Base-by-base conservation (phyloP, 2,329 filamentous ascomycete species). In the Aspergillus costaricaensis region DNA sequence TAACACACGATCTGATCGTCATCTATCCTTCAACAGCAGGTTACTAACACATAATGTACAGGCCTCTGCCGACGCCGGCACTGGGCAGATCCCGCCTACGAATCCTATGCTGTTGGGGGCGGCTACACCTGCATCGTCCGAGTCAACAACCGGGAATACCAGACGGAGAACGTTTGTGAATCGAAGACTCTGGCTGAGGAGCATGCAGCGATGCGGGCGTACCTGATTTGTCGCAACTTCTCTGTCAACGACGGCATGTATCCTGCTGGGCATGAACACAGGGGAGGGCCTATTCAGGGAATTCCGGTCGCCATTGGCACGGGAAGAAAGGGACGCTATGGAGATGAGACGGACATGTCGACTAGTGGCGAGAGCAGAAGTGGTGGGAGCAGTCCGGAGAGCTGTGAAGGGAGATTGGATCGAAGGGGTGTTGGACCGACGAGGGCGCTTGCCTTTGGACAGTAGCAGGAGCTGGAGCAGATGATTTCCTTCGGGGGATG, bases 141-240 rank as follows among this genome's bases (percentile, higher is more conserved):
- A 65, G 94, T 98, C 75, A 97, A 98, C 81, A 96, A 96, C 69
- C 90, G 94, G 73, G 92, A 96, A 81, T 98, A 97, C 81, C 91
- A 93, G 76, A 96, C 93, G 47, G 92, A 96, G 76, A 85, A 90
- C 39, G 86, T 89, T 65, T 96, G 95, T 80, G 88, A 91, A 74
- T 91, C 89, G 64, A 91, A 94, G 74, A 82, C 86, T 52, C 83
- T 96, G 66, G 94, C 94, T 50, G 91, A 92, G 73, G 93, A 98
- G 77, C 95, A 94, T 71, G 94, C 94, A 25, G 94, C 94, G 62
- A 96, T 96, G 86, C 90, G 92, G 64, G 94, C 94, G 60, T 98
- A 96, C 79, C 94, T 96, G 87, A 95, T 97, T 68, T 97, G 94
- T 83, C 90, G 92, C 66, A 96, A 96, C 83, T 97, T 97, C 80